Evolutionary conservation across 1,139 yeast genomes (phyloP).

Genomic region (Candida sojae): DNA sequence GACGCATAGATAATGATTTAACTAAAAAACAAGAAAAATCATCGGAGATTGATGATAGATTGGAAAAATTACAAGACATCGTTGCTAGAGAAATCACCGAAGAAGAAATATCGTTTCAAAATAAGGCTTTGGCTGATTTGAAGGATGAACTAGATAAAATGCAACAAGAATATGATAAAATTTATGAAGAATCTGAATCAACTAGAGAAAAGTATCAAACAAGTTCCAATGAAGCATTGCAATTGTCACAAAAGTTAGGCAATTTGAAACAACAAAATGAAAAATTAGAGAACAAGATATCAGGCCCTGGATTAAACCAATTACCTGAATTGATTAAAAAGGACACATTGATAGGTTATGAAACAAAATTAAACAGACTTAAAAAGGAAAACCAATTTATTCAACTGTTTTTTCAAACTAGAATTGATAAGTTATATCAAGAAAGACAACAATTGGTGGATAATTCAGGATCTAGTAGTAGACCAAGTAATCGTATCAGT

Average conservation of each 20-base stretch:
- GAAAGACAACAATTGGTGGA: conserved; percentile 42
- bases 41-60: conserved; percentile 19
- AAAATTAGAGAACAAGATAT: conserved; percentile 33
- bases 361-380: conserved; percentile 26
- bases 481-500: conserved; percentile 41
- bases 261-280: conserved; percentile 27
- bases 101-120: conserved; percentile 24
- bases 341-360: conserved; percentile 35
- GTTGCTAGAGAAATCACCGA: conserved; percentile 8
- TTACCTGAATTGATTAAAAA: conserved; percentile 41
- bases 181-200: conserved; percentile 37
- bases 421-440: conserved; percentile 39
- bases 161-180: conserved; percentile 25
- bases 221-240: conserved; percentile 58
- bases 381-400: conserved; percentile 35
- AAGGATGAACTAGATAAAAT: conserved; percentile 28
- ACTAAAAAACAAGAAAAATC: conserved; percentile 20
- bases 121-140: conserved; percentile 28
- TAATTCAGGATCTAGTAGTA: conserved; percentile 26
- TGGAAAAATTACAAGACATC: conserved; percentile 16
- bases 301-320: conserved; percentile 45
- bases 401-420: conserved; percentile 27
- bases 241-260: conserved; percentile 37
- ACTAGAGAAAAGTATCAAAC: conserved; percentile 53
- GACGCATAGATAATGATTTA: conserved; percentile 39